Base-by-base conservation (phyloP, 1,139 yeast genomes). In the Sugiyamaella paludigena region DNA sequence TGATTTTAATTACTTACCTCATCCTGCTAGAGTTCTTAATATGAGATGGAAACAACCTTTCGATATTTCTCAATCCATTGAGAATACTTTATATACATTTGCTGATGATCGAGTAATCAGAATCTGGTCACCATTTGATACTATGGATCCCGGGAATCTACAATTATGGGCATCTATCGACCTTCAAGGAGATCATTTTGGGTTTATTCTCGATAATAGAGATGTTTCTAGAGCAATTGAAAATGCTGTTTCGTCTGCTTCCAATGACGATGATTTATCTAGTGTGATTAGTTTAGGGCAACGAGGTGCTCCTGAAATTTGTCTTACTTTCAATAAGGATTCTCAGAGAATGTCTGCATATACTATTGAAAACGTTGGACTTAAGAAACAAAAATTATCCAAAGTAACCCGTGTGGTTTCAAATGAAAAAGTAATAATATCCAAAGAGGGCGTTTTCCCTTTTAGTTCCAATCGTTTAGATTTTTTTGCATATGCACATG, bases 71-170 rank as follows among this genome's bases (percentile, higher is more conserved):
- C 63, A 63, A 41, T 48, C 66, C 1, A 57, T 62, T 34, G 67
- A 58, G 27, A 65, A 80, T 57, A 69, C 79, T 16, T 66, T 87
- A 7, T 87, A 84, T 61, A 81, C 95, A 0, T 59, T 81, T 19
- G 73, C 86, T 19, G 70, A 74, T 31, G 84, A 83, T 54, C 69
- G 74, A 7, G 69, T 74, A 10, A 63, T 91, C 38, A 73, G 89
- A 26, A 76, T 86, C 0, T 89, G 94, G 89, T 79, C 88, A 0
- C 81, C 87, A 9, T 82, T 76, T 63, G 89, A 83, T 36, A 49
- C 58, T 7, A 36, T 51, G 47, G 65, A 62, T 38, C 49, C 49
- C n/a, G 55, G 77, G 51, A 79, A 78, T 49, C 74, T 84, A 8
- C 81, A 76, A 53, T 71, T 76, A 36, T 83, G 89, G 81, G 84